A percentile compares a stretch with the other conserved stretches of the same genome.
These are phyloP conservation scores for Cadophora sp. DNA, from an alignment of 2,329 filamentous ascomycete species.

Conservation along the genomic window DNA sequence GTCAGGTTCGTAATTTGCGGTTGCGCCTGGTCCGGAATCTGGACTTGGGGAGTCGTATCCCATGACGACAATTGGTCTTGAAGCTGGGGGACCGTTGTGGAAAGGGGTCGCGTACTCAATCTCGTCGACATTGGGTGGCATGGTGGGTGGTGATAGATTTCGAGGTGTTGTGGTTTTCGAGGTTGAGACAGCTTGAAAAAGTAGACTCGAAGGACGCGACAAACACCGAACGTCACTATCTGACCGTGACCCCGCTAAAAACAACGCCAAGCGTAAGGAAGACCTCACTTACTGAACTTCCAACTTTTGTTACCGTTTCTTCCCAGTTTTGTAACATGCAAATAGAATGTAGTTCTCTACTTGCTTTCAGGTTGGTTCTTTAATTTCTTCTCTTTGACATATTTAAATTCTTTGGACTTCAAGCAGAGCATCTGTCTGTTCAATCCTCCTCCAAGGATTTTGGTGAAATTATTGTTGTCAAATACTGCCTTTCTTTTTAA, in stretches of 20 bases:
- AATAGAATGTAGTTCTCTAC: neutral
- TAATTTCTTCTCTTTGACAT: too few relatives aligned
- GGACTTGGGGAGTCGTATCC: constrained; percentile 10
- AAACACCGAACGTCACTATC: neutral
- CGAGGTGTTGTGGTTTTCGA: neutral
- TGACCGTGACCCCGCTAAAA: constrained; percentile 7
- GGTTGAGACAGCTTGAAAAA: neutral
- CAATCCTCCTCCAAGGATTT: too few relatives aligned
- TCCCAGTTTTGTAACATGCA: neutral
- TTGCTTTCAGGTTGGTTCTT: too few relatives aligned
- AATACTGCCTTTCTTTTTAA: too few relatives aligned
- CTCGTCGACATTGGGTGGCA: constrained; percentile 20
- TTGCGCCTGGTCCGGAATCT: constrained; percentile 1
- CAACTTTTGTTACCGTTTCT: neutral
- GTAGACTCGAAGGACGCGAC: neutral
- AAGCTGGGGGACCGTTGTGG: constrained; percentile 12
- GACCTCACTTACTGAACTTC: neutral
- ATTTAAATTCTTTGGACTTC: too few relatives aligned
- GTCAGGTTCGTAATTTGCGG: neutral
- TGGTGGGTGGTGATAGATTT: constrained; percentile 8
- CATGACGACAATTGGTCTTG: neutral
- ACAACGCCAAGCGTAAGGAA: neutral
- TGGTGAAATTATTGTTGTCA: neutral
- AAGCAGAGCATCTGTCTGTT: too few relatives aligned
- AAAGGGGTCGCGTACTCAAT: constrained; percentile 8